Conservation (phyloP, 192 early-diverging fungal genomes). For the Mycoemilia scoparia region DNA sequence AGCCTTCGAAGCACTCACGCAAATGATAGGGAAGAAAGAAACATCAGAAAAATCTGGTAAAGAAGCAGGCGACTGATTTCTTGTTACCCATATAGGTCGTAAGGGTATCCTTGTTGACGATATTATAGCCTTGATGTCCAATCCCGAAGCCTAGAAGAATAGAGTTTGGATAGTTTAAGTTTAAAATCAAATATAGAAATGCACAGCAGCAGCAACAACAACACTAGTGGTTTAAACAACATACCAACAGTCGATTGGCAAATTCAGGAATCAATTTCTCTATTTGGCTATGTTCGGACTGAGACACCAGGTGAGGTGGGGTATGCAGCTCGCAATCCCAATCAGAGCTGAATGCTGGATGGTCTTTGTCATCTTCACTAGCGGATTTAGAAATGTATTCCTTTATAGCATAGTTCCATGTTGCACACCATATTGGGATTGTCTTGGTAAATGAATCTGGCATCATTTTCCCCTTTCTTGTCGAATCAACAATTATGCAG, state of each 20-base stretch:
- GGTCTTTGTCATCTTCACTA: background rate
- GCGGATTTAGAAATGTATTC: constrained; percentile 4
- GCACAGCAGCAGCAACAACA: background rate
- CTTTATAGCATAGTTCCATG: constrained; percentile 41
- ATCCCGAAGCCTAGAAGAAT: constrained; percentile 11
- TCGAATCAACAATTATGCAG: constrained; percentile 75
- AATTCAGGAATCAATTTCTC: constrained; percentile 32
- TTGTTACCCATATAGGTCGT: constrained; percentile 68
- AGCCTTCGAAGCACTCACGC: constrained; percentile 53
- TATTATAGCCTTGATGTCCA: constrained; percentile 14
- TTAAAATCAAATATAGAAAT: background rate
- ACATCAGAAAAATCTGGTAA: constrained; percentile 28
- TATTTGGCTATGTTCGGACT: constrained; percentile 60
- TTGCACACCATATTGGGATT: constrained; percentile 76
- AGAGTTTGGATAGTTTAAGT: background rate
- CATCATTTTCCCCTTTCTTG: constrained; percentile 62
- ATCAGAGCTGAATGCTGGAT: background rate
- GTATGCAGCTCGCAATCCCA: constrained; percentile 50
- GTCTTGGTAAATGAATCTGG: constrained; percentile 75
- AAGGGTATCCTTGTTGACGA: constrained; percentile 39
- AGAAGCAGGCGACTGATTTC: constrained; percentile 24
- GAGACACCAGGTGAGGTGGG: constrained; percentile 36
- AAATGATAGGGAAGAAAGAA: constrained; percentile 55
- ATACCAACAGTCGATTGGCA: constrained; percentile 34
- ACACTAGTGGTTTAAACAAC: background rate